A percentile compares a stretch with the other conserved stretches of the same genome.
Evolutionary conservation across 305 asterid species (phyloP).

Genomic region (Solanum hybrid): DNA sequence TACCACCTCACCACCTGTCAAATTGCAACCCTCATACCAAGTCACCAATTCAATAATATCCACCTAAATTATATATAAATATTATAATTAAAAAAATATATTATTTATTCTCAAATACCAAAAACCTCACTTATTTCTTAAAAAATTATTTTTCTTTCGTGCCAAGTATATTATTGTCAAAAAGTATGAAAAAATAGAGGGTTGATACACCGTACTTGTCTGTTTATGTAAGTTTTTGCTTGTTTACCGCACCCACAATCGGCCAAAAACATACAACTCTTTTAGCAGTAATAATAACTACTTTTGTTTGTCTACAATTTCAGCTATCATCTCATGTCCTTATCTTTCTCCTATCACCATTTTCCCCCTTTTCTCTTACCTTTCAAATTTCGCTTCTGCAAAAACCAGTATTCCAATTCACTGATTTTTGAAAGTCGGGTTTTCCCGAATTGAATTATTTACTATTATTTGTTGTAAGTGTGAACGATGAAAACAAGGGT

Average conservation of each 20-base stretch:
- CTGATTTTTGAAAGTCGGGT: not conserved
- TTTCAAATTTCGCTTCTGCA: not conserved
- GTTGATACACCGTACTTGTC: not conserved
- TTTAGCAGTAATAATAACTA: not conserved
- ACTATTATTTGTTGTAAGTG: conserved; percentile 1
- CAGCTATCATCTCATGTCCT: not conserved
- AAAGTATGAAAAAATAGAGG: not conserved
- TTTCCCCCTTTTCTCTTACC: not conserved
- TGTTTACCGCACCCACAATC: not conserved
- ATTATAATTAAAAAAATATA: no score
- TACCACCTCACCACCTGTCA: not conserved
- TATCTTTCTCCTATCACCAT: not conserved
- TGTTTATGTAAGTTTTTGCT: not conserved
- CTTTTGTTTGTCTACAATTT: no score
- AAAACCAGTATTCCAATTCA: not conserved
- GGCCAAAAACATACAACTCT: not conserved
- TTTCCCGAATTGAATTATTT: not conserved
- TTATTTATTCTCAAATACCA: not conserved
- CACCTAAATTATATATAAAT: no score
- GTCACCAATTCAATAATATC: not conserved
- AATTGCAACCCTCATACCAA: not conserved
- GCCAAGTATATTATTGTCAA: not conserved
- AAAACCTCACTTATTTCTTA: not conserved
- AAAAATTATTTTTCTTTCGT: no score
- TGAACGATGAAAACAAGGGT: conserved; percentile 49